These are phyloP conservation scores for Boletus huronensis DNA, from an alignment of 768 basidiomycete genomes.

Conservation along the genomic window DNA sequence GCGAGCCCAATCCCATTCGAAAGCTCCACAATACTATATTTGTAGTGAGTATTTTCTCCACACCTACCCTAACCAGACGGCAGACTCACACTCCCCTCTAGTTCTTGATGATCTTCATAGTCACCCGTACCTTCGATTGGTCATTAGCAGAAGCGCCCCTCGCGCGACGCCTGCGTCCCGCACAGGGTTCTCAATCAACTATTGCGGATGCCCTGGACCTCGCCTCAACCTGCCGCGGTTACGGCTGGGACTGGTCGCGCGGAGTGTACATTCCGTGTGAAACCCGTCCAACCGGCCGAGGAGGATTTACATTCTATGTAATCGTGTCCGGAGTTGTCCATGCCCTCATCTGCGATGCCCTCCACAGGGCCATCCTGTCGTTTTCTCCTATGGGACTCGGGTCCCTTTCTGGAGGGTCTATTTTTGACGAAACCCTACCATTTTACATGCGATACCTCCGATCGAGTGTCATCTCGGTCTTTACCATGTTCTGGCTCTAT, in stretches of 20 bases:
- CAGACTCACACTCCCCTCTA: not conserved
- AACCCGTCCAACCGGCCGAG: constrained; percentile 33
- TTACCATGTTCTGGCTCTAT: not conserved
- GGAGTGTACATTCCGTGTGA: constrained; percentile 30
- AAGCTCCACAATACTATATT: constrained; percentile 1
- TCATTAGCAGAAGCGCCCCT: constrained; percentile 4
- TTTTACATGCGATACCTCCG: constrained; percentile 15
- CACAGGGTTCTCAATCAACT: not conserved
- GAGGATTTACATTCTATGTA: constrained; percentile 29
- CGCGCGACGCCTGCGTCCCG: not conserved
- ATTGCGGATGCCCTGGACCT: constrained; percentile 47
- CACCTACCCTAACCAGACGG: not conserved
- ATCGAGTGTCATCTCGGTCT: constrained; percentile 40
- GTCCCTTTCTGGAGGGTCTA: constrained; percentile 22
- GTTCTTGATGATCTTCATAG: constrained; percentile 13
- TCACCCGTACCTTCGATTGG: constrained; percentile 18
- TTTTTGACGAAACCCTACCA: constrained; percentile 33
- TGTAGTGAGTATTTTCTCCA: constrained; percentile 2
- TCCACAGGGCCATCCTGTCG: constrained; percentile 35
- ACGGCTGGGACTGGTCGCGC: constrained; percentile 57
- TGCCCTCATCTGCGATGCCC: constrained; percentile 39
- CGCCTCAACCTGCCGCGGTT: constrained; percentile 46
- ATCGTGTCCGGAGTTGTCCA: constrained; percentile 32
- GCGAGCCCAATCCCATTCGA: not conserved
- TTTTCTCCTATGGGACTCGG: constrained; percentile 13